A percentile compares a stretch with the other conserved stretches of the same genome.
Evolutionary conservation across 352 stramenopile species (phyloP).

Genomic region (Aphanomyces invadans): DNA sequence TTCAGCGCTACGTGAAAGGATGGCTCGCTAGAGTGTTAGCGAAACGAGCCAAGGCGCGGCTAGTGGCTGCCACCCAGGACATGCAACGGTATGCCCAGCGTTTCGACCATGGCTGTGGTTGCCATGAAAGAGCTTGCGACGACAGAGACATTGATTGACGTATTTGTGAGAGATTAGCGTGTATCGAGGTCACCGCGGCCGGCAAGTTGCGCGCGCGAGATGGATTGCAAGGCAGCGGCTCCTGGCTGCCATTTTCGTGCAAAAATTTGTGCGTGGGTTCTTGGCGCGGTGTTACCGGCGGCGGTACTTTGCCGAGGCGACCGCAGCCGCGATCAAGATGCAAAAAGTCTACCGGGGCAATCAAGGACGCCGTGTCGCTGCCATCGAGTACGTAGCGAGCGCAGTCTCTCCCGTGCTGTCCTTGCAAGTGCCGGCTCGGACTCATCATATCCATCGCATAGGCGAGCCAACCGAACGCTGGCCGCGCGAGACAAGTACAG

Average conservation of each 20-base stretch:
- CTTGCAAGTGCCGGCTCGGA: no score
- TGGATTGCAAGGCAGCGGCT: background rate
- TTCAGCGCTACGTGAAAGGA: constrained; percentile 44
- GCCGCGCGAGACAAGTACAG: constrained; percentile 16
- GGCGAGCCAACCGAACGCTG: constrained; percentile 12
- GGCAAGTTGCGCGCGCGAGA: constrained; percentile 13
- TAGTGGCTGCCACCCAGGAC: constrained; percentile 32
- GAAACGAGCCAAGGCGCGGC: constrained; percentile 31
- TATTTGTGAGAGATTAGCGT: constrained; percentile 24
- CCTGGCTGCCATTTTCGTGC: constrained; percentile 1
- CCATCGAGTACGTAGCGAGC: constrained; percentile 17
- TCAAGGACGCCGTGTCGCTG: constrained; percentile 11
- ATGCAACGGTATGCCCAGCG: constrained; percentile 39
- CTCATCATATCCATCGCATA: background rate
- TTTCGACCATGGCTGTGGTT: constrained; percentile 25
- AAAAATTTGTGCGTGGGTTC: constrained; percentile 16
- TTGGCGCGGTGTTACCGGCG: background rate
- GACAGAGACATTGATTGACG: no score
- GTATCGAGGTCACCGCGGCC: constrained; percentile 35
- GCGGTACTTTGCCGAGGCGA: background rate
- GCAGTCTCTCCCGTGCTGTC: background rate
- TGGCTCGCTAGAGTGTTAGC: constrained; percentile 40
- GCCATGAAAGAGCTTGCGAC: constrained; percentile 33
- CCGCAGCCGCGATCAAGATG: background rate
- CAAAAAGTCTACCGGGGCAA: constrained; percentile 18